phyloP scores from a whole-genome alignment of 441 rosid species.

The Pelargonium fulgidum region DNA sequence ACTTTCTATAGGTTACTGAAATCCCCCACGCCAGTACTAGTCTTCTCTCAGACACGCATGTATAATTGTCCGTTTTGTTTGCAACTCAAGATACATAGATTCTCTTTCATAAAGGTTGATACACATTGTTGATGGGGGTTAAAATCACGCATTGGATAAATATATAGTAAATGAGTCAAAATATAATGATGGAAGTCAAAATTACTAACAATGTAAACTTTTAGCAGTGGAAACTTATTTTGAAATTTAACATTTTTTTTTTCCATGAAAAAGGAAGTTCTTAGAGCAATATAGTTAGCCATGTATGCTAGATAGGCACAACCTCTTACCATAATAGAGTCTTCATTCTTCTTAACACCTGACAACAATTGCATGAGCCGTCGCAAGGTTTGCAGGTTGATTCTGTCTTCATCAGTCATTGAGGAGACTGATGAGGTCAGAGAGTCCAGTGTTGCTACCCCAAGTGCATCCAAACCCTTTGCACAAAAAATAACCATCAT shows the following conservation, averaged over 20 bases:
- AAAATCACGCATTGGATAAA: background rate
- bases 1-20: too few relatives aligned
- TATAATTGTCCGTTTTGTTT: too few relatives aligned
- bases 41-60: too few relatives aligned
- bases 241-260: too few relatives aligned
- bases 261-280: background rate
- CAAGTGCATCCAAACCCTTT: conserved; percentile 92
- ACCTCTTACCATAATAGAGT: conserved; percentile 34
- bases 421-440: conserved; percentile 42
- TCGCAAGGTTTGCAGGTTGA: conserved; percentile 61
- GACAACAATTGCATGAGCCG: conserved; percentile 61
- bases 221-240: too few relatives aligned
- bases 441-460: conserved; percentile 66
- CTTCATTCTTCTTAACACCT: conserved; percentile 36
- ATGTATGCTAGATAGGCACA: conserved; percentile 4
- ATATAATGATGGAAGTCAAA: too few relatives aligned
- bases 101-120: background rate
- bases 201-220: too few relatives aligned
- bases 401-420: conserved; percentile 67
- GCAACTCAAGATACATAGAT: background rate
- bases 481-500: background rate
- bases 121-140: background rate
- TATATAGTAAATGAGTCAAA: too few relatives aligned
- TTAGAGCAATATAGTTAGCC: background rate
- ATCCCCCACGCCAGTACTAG: too few relatives aligned